These are phyloP conservation scores for Wallacemonas sp. DNA, from an alignment of 208 protist species.

Conservation along the genomic window DNA sequence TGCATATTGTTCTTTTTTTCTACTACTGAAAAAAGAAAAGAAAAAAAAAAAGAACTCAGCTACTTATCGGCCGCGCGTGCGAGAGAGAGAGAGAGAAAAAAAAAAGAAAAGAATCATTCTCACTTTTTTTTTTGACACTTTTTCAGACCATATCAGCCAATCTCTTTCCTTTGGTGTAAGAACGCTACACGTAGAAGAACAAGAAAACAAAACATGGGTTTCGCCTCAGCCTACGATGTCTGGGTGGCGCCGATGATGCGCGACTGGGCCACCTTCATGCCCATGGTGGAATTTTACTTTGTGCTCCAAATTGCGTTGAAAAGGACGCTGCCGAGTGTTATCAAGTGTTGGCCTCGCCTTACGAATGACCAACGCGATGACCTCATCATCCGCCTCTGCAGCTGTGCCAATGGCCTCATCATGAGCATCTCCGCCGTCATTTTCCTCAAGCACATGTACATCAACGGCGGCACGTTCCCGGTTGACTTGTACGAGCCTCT, in stretches of 20 bases:
- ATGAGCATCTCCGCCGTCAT: conserved; percentile 63
- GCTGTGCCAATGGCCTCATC: conserved; percentile 65
- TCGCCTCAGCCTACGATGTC: conserved; percentile 53
- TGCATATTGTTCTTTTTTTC: no score
- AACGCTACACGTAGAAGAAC: no score
- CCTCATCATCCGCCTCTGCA: conserved; percentile 64
- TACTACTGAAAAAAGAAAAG: no score
- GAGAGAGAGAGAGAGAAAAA: no score
- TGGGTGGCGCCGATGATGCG: conserved; percentile 65
- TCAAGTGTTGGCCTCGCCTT: conserved; percentile 42
- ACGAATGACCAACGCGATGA: conserved; percentile 39
- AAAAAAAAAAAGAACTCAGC: conserved; percentile 12
- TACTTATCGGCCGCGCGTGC: no score
- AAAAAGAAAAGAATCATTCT: no score
- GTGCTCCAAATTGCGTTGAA: conserved; percentile 33
- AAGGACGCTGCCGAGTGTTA: conserved; percentile 27
- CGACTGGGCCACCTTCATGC: conserved; percentile 50
- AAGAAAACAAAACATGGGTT: conserved; percentile 61
- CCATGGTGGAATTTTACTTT: conserved; percentile 66
- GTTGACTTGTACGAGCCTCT: conserved; percentile 53
- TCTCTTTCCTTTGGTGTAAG: no score
- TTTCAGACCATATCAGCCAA: no score
- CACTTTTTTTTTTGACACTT: no score
- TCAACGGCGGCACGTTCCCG: conserved; percentile 27
- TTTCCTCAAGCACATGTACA: conserved; percentile 49